A percentile compares a stretch with the other conserved stretches of the same genome.
Evolutionary conservation across 257 asterid species (phyloP).

Genomic region (Apocynum venetum): DNA sequence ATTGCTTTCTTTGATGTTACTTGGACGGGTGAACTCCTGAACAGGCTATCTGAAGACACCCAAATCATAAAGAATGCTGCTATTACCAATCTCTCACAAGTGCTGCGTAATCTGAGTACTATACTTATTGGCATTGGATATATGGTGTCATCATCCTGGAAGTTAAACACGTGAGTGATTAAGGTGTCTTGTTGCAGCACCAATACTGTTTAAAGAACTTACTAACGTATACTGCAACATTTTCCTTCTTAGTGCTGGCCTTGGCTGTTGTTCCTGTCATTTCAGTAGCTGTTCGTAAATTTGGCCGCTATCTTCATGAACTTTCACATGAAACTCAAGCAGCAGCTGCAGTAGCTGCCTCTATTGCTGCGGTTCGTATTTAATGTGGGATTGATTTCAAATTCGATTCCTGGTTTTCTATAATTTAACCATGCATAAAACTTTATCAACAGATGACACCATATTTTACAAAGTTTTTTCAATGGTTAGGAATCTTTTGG

Average conservation of each 20-base stretch:
- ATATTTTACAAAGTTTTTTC: not conserved
- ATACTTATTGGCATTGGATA: slow-evolving; percentile 77
- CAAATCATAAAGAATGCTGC: slow-evolving; percentile 89
- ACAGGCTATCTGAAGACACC: slow-evolving; percentile 92
- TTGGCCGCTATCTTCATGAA: slow-evolving; percentile 73
- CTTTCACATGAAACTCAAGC: slow-evolving; percentile 87
- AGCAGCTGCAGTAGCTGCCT: slow-evolving; percentile 87
- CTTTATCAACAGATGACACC: not conserved
- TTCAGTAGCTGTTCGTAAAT: slow-evolving; percentile 60
- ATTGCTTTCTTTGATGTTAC: slow-evolving; percentile 85
- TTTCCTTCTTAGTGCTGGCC: slow-evolving; percentile 55
- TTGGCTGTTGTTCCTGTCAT: slow-evolving; percentile 76
- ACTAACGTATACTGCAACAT: not conserved
- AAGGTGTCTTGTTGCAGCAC: not conserved
- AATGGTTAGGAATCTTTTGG: slow-evolving; percentile 72
- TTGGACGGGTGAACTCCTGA: slow-evolving; percentile 86
- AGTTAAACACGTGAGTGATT: slow-evolving; percentile 30
- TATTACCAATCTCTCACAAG: slow-evolving; percentile 84
- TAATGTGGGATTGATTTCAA: slow-evolving; percentile 4
- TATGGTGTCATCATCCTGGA: slow-evolving; percentile 87
- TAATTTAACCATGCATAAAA: not conserved
- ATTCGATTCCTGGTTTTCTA: no score
- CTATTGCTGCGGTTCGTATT: slow-evolving; percentile 73
- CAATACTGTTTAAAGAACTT: not conserved
- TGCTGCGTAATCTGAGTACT: slow-evolving; percentile 71